Evolutionary conservation across 768 basidiomycete genomes (phyloP).

Genomic region (Pulveroboletus sp.): DNA sequence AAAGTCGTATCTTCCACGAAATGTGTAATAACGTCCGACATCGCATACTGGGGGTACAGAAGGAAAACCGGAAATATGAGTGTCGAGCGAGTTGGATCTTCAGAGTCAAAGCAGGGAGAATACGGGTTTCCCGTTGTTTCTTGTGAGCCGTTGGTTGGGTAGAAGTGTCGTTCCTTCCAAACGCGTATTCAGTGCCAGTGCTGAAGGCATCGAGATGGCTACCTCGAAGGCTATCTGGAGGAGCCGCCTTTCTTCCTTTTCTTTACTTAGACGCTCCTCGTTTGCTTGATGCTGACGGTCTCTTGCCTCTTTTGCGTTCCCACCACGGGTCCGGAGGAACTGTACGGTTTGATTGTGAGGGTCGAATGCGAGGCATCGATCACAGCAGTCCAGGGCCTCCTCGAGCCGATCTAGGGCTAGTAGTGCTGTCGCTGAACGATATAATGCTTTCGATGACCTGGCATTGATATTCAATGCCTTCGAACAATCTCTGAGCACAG

Average conservation of each 20-base stretch:
- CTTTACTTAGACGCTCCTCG: slow-evolving; percentile 44
- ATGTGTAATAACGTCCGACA: slow-evolving; percentile 81
- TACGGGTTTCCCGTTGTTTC: slow-evolving; percentile 50
- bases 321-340: slow-evolving; percentile 43
- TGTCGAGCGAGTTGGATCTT: slow-evolving; percentile 53
- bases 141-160: slow-evolving; percentile 49
- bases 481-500: slow-evolving; percentile 82
- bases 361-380: slow-evolving; percentile 60
- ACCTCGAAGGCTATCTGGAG: slow-evolving; percentile 65
- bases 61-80: slow-evolving; percentile 87
- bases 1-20: slow-evolving; percentile 87
- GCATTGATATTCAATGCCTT: slow-evolving; percentile 59
- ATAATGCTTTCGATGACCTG: slow-evolving; percentile 76
- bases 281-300: slow-evolving; percentile 49
- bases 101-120: slow-evolving; percentile 60
- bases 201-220: slow-evolving; percentile 21
- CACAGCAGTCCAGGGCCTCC: slow-evolving; percentile 82
- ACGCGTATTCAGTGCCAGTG: slow-evolving; percentile 3
- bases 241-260: slow-evolving; percentile 47
- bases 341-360: slow-evolving; percentile 51
- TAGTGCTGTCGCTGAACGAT: slow-evolving; percentile 78
- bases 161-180: slow-evolving; percentile 67
- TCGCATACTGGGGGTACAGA: slow-evolving; percentile 86
- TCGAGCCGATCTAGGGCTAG: slow-evolving; percentile 66
- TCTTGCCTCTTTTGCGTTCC: slow-evolving; percentile 43